These are phyloP conservation scores for Leishmania martiniquensis DNA, from an alignment of 208 protist genomes.

Conservation along the genomic window DNA sequence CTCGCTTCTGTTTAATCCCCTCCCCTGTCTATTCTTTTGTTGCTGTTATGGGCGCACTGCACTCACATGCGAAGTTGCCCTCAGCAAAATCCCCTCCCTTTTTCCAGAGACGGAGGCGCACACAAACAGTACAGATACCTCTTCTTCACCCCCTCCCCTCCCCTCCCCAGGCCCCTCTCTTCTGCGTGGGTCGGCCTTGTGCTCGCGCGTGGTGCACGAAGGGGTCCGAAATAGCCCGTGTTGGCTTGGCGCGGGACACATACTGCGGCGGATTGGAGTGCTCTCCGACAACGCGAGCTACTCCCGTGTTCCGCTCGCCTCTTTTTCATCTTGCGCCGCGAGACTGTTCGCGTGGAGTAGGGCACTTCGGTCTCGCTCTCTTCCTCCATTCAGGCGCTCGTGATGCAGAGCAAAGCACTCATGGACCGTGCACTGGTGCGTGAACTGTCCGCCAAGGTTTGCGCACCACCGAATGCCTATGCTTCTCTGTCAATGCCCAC, in stretches of 20 bases:
- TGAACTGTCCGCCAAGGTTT: background rate
- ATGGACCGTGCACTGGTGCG: background rate
- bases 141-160: background rate
- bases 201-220: background rate
- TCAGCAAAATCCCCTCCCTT: no score
- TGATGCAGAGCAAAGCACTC: background rate
- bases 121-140: background rate
- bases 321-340: background rate
- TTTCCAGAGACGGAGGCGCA: background rate
- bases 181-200: background rate
- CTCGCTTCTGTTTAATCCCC: background rate
- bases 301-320: background rate
- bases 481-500: background rate
- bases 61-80: no score
- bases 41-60: background rate
- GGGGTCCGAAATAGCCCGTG: background rate
- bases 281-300: background rate
- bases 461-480: background rate
- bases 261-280: background rate
- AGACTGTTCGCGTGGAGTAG: background rate
- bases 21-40: background rate
- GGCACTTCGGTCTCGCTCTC: background rate
- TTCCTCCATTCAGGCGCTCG: background rate
- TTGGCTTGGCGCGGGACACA: no score
- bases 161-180: background rate